A percentile compares a stretch with the other conserved stretches of the same genome.
Conservation (phyloP, 225 moss, liverwort and hornwort genomes). For the Sphagnum contortum region DNA sequence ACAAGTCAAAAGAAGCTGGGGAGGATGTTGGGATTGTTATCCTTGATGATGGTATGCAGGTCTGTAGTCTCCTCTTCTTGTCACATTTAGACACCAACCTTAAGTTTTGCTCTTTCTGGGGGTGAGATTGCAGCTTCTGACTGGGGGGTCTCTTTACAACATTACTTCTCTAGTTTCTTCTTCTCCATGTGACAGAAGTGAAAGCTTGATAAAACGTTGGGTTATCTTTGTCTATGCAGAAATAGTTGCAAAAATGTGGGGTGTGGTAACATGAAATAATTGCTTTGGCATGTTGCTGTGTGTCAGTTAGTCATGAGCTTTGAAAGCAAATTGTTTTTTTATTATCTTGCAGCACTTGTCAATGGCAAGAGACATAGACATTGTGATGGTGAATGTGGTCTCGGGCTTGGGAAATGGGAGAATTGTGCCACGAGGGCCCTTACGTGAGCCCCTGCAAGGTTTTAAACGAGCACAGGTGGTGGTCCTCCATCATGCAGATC, state of each 20-base stretch:
- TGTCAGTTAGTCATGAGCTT: no score
- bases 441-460: slow-evolving; percentile 64
- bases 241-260: no score
- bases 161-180: no score
- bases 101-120: background rate
- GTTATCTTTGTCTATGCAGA: no score
- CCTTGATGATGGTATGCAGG: slow-evolving; percentile 99
- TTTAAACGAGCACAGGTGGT: slow-evolving; percentile 71
- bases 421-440: slow-evolving; percentile 71
- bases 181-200: no score
- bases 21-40: slow-evolving; percentile 50
- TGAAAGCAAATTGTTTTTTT: no score
- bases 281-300: no score
- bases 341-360: slow-evolving; percentile 52
- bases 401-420: slow-evolving; percentile 74
- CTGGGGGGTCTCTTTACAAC: no score
- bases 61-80: slow-evolving; percentile 9
- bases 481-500: slow-evolving; percentile 75
- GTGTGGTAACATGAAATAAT: no score
- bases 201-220: no score
- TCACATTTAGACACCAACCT: background rate
- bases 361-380: slow-evolving; percentile 73
- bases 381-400: slow-evolving; percentile 90
- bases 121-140: background rate
- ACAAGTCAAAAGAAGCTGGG: no score